Conservation (phyloP, 805 yeast species). For the Lipomyces mesembrius region DNA sequence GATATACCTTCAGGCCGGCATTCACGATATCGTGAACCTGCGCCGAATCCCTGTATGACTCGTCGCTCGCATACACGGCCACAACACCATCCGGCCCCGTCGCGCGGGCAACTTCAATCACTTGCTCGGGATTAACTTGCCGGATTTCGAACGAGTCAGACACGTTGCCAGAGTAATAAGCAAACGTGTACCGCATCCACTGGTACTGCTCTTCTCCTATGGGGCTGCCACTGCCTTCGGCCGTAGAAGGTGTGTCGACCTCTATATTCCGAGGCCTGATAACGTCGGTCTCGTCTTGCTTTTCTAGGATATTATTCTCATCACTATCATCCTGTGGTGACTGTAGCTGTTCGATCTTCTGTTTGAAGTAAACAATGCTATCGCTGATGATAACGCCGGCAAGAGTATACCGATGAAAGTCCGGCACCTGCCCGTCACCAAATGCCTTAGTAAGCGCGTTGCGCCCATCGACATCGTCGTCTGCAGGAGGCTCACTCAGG, state of each 20-base stretch:
- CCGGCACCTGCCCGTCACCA: slow-evolving; percentile 12
- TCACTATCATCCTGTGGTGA: neutral
- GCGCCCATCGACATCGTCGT: slow-evolving; percentile 18
- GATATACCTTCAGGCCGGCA: neutral
- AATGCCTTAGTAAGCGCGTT: neutral
- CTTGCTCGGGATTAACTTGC: slow-evolving; percentile 18
- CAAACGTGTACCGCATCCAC: slow-evolving; percentile 16
- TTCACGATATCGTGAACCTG: neutral
- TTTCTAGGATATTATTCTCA: neutral
- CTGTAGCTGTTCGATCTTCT: neutral
- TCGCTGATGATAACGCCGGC: slow-evolving; percentile 33
- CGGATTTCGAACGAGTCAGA: slow-evolving; percentile 11
- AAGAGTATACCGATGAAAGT: slow-evolving; percentile 33
- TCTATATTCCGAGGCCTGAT: neutral
- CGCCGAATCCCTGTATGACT: slow-evolving; percentile 9
- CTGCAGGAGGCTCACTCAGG: slow-evolving; percentile 24
- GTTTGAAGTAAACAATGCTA: slow-evolving; percentile 11
- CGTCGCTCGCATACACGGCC: slow-evolving; percentile 32
- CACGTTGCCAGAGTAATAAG: slow-evolving; percentile 13
- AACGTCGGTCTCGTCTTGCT: neutral
- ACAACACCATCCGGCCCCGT: slow-evolving; percentile 33
- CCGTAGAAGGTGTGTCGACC: neutral
- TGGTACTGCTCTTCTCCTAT: neutral
- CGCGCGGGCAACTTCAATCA: slow-evolving; percentile 23
- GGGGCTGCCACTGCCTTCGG: neutral